These are phyloP conservation scores for Saccharomycopsis sp. DNA, from an alignment of 805 yeast genomes.

Conservation along the genomic window DNA sequence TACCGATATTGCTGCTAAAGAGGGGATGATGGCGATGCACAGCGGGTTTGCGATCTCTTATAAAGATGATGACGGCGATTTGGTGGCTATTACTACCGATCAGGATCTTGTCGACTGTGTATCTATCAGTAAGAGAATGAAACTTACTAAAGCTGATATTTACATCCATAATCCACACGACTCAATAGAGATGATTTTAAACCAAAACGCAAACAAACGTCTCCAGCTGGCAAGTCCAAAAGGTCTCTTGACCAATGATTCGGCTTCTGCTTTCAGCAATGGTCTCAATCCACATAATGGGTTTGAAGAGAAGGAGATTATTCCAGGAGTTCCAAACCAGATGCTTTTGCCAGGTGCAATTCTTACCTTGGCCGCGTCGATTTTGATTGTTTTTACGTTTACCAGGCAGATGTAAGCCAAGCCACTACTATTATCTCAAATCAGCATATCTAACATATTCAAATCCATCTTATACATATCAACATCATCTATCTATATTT, in stretches of 20 bases:
- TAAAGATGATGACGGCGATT: slow-evolving; percentile 78
- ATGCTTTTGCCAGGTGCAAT: slow-evolving; percentile 58
- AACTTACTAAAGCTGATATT: slow-evolving; percentile 60
- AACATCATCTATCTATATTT: too few relatives aligned
- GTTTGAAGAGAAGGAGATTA: slow-evolving; percentile 17
- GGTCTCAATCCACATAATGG: background rate
- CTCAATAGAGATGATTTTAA: slow-evolving; percentile 26
- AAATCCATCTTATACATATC: too few relatives aligned
- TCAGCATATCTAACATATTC: too few relatives aligned
- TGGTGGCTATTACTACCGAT: slow-evolving; percentile 69
- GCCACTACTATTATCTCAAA: too few relatives aligned
- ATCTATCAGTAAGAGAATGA: slow-evolving; percentile 41
- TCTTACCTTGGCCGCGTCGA: slow-evolving; percentile 52
- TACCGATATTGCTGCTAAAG: background rate
- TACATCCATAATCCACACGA: slow-evolving; percentile 63
- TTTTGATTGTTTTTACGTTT: slow-evolving; percentile 48
- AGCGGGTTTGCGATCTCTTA: slow-evolving; percentile 59
- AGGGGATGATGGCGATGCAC: background rate
- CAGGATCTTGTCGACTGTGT: slow-evolving; percentile 71
- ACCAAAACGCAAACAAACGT: background rate
- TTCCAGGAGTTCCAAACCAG: slow-evolving; percentile 55
- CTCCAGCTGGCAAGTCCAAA: background rate
- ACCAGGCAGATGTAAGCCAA: slow-evolving; percentile 33
- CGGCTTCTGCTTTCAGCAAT: background rate
- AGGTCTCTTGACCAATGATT: background rate